A percentile compares a stretch with the other conserved stretches of the same genome.
phyloP scores from a whole-genome alignment of 2,329 filamentous ascomycete species.

The Fulvia fulva region DNA sequence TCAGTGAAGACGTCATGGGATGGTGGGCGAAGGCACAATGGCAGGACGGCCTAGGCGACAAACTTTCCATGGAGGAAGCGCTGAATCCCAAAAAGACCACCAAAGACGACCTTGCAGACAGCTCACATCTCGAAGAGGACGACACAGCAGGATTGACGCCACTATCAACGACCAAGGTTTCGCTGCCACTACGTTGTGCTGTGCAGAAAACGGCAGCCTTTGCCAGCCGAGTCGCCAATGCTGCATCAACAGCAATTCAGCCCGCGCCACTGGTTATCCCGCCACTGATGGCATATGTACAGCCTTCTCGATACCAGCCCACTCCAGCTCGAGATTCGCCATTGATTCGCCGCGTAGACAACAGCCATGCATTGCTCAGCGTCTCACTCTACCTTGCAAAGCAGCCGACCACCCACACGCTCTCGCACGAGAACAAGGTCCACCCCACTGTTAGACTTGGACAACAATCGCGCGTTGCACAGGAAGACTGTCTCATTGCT shows the following conservation, averaged over 20 bases:
- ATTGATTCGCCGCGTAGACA: constrained; percentile 84
- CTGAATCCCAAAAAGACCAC: constrained; percentile 45
- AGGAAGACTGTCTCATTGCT: constrained; percentile 75
- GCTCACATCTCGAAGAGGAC: constrained; percentile 19
- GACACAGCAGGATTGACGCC: constrained; percentile 24
- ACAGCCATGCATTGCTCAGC: constrained; percentile 71
- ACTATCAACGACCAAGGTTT: constrained; percentile 52
- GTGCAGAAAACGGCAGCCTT: constrained; percentile 35
- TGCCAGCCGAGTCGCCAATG: constrained; percentile 32
- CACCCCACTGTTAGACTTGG: constrained; percentile 80
- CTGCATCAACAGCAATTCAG: constrained; percentile 10
- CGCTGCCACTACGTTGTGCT: constrained; percentile 13
- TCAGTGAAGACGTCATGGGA: constrained; percentile 86
- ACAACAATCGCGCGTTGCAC: constrained; percentile 73
- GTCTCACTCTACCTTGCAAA: constrained; percentile 85
- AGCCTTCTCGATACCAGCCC: constrained; percentile 46
- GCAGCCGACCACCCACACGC: constrained; percentile 58
- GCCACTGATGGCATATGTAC: constrained; percentile 76
- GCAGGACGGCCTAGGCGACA: constrained; percentile 76
- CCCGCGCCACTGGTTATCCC: constrained; percentile 52
- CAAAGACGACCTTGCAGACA: constrained; percentile 28
- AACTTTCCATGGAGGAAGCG: constrained; percentile 67
- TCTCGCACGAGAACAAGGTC: constrained; percentile 74
- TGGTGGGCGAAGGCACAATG: constrained; percentile 95
- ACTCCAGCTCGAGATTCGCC: constrained; percentile 50